A percentile compares a stretch with the other conserved stretches of the same genome.
These are phyloP conservation scores for Laburnicola sp. DNA, from an alignment of 2,329 filamentous ascomycete species.

Conservation along the genomic window DNA sequence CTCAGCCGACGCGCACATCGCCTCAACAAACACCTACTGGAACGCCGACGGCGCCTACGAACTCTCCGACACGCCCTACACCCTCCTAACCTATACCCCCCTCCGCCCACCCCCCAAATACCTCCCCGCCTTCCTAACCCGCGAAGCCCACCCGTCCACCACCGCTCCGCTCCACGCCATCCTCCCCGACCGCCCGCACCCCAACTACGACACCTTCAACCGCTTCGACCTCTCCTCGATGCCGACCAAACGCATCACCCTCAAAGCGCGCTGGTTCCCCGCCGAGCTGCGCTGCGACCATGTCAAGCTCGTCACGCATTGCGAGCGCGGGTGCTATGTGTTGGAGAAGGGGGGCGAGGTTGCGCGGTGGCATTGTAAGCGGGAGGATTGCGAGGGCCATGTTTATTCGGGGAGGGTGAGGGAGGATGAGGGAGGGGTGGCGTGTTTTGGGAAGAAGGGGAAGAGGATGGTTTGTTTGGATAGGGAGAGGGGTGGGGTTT, in stretches of 20 bases:
- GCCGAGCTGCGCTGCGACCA: constrained; percentile 29
- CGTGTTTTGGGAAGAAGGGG: constrained; percentile 37
- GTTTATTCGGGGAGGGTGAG: constrained; percentile 24
- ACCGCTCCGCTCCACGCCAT: constrained; percentile 11
- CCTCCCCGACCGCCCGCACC: constrained; percentile 13
- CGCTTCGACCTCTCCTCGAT: constrained; percentile 18
- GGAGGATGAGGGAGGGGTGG: constrained; percentile 12
- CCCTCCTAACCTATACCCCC: constrained; percentile 22
- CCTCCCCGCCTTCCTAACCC: constrained; percentile 22
- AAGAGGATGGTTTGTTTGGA: constrained; percentile 29
- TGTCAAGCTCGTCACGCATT: constrained; percentile 12
- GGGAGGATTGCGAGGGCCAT: constrained; percentile 33
- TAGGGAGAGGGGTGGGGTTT: no score
- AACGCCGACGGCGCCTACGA: constrained; percentile 29
- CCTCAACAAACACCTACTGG: constrained; percentile 13
- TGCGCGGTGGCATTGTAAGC: constrained; percentile 20
- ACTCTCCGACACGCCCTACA: constrained; percentile 25
- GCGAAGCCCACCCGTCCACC: constrained; percentile 12
- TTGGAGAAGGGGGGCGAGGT: constrained; percentile 28
- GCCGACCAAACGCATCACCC: constrained; percentile 14
- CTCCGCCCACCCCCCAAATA: constrained; percentile 23
- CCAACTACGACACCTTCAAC: constrained; percentile 20
- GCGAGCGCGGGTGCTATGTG: constrained; percentile 31
- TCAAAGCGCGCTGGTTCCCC: constrained; percentile 18
- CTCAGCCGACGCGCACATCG: neutral